These are phyloP conservation scores for Moesziomyces antarcticus DNA, from an alignment of 1,284 basidiomycete genomes.

Conservation along the genomic window DNA sequence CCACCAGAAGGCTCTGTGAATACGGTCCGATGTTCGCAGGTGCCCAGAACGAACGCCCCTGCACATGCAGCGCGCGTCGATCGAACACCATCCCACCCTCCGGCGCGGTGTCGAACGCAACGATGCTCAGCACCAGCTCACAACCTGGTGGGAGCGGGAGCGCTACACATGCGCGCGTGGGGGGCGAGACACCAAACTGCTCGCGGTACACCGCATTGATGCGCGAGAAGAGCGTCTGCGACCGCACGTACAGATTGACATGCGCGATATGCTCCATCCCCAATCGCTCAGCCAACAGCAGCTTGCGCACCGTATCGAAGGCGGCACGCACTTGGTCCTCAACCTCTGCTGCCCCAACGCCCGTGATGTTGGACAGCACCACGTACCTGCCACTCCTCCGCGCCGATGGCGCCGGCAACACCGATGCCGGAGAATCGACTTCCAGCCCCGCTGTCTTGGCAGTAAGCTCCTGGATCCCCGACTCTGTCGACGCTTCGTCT, in stretches of 20 bases:
- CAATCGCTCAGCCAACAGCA: constrained; percentile 1
- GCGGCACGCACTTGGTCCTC: constrained; percentile 31
- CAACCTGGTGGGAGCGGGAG: constrained; percentile 67
- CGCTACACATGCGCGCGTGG: constrained; percentile 89
- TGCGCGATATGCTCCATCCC: constrained; percentile 74
- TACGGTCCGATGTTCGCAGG: constrained; percentile 99
- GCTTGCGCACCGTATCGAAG: constrained; percentile 16
- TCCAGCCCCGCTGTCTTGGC: not conserved
- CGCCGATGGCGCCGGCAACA: constrained; percentile 11
- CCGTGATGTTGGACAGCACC: constrained; percentile 32
- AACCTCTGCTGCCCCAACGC: not conserved
- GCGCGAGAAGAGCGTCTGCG: constrained; percentile 42
- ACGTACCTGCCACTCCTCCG: constrained; percentile 24
- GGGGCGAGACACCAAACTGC: constrained; percentile 90
- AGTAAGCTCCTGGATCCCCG: not conserved
- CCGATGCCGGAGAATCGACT: not conserved
- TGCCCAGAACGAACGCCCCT: constrained; percentile 96
- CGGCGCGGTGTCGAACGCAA: constrained; percentile 20
- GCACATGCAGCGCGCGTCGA: constrained; percentile 81
- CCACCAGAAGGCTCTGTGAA: constrained; percentile 87
- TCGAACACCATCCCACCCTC: constrained; percentile 4
- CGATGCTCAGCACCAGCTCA: constrained; percentile 22
- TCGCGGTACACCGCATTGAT: constrained; percentile 75
- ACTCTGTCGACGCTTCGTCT: not conserved
- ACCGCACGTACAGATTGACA: constrained; percentile 84